phyloP scores from a whole-genome alignment of 2,329 filamentous ascomycete species.

The Sporothrix phasma region DNA sequence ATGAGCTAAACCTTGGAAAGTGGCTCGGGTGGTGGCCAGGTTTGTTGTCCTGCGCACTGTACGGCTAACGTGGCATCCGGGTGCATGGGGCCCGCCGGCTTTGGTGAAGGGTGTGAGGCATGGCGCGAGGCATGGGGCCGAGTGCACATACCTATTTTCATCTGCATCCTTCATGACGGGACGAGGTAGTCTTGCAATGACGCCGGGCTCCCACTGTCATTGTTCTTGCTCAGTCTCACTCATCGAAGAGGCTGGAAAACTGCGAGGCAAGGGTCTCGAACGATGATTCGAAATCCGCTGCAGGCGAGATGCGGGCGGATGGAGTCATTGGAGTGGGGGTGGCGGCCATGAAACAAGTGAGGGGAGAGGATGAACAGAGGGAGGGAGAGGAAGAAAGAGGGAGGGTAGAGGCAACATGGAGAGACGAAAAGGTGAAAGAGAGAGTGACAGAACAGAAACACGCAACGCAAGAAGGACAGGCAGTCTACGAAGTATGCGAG shows the following conservation, averaged over 20 bases:
- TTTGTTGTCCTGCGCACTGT: neutral
- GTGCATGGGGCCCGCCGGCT: neutral
- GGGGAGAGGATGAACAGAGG: neutral
- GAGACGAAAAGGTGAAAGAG: neutral
- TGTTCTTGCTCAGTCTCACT: no score
- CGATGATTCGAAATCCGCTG: neutral
- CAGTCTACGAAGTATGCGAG: neutral
- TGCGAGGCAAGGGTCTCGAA: neutral
- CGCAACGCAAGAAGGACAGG: neutral
- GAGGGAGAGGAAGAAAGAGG: neutral
- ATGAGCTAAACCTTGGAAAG: no score
- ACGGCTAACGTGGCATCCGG: conserved; percentile 1
- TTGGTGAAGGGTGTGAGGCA: neutral
- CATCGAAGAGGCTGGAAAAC: neutral
- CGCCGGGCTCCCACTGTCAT: no score
- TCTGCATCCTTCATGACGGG: no score
- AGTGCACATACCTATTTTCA: no score
- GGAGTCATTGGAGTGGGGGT: conserved; percentile 8
- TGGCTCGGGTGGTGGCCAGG: neutral
- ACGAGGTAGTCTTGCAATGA: no score
- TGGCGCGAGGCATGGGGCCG: neutral
- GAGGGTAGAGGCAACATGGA: neutral
- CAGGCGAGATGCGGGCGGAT: conserved; percentile 6
- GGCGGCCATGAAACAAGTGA: conserved; percentile 10
- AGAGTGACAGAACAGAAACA: neutral